These are phyloP conservation scores for Calamus simplicifolius DNA, from an alignment of 176 grass and related monocot species.

Conservation along the genomic window DNA sequence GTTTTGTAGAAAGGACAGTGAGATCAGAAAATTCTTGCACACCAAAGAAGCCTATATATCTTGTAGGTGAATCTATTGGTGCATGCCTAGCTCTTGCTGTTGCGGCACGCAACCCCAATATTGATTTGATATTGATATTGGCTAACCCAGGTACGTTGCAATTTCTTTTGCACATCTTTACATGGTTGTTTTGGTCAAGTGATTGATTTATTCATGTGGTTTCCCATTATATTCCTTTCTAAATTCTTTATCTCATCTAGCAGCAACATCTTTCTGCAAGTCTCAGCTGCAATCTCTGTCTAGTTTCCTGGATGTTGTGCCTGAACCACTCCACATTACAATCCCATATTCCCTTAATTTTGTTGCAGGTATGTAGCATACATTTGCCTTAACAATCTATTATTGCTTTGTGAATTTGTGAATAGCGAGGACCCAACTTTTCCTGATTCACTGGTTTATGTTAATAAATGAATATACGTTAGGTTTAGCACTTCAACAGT, in stretches of 20 bases:
- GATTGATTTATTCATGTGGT: too few species aligned
- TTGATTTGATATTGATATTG: conserved; percentile 65
- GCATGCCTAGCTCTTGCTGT: conserved; percentile 77
- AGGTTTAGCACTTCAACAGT: too few species aligned
- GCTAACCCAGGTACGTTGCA: conserved; percentile 73
- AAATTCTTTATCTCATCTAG: not conserved
- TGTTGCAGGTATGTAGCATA: conserved; percentile 38
- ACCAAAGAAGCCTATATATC: conserved; percentile 54
- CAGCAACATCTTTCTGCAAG: conserved; percentile 58
- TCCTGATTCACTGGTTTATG: too few species aligned
- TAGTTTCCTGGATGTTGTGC: conserved; percentile 29
- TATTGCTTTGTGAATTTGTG: too few species aligned
- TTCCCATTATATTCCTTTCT: too few species aligned
- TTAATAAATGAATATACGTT: too few species aligned
- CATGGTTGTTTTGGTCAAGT: not conserved
- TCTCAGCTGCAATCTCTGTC: conserved; percentile 44
- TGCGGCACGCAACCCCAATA: conserved; percentile 50
- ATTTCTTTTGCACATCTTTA: not conserved
- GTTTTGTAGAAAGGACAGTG: conserved; percentile 61
- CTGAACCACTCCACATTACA: conserved; percentile 43
- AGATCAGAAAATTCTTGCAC: conserved; percentile 38
- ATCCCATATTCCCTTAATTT: conserved; percentile 45
- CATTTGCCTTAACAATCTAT: not conserved
- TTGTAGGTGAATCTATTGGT: conserved; percentile 73
- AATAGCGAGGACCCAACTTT: too few species aligned